phyloP scores from a whole-genome alignment of 2,329 filamentous ascomycete genomes.

The Macrophomina tecta region DNA sequence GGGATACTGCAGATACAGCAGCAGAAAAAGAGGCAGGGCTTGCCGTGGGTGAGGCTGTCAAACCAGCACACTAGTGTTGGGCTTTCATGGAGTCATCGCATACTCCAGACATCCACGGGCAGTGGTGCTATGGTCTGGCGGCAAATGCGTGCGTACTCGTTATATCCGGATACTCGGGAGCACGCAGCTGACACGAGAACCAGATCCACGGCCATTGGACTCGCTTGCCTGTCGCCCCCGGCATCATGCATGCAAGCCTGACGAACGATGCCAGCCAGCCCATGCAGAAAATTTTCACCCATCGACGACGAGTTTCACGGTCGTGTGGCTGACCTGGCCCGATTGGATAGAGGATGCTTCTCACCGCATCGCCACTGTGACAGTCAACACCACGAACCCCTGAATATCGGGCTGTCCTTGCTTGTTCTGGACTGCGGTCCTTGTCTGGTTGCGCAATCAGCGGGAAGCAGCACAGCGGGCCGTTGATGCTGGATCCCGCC shows the following conservation, averaged over 20 bases:
- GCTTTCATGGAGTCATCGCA: neutral
- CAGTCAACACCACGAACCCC: conserved; percentile 18
- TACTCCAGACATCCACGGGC: neutral
- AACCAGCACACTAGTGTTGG: neutral
- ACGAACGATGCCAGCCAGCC: conserved; percentile 17
- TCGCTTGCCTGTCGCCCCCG: conserved; percentile 10
- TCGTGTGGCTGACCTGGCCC: conserved; percentile 11
- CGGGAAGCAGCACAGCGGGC: conserved; percentile 13
- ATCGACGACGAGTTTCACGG: conserved; percentile 9
- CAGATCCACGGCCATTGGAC: conserved; percentile 6
- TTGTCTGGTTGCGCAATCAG: conserved; percentile 9
- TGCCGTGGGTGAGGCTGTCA: neutral
- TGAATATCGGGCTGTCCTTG: conserved; percentile 6
- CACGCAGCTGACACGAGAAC: neutral
- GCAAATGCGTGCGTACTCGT: neutral
- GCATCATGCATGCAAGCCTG: conserved; percentile 21
- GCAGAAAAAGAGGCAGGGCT: neutral
- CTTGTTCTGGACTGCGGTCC: conserved; percentile 2
- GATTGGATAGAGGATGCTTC: conserved; percentile 6
- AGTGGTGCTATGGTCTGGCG: neutral
- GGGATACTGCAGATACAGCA: neutral
- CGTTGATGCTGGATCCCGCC: conserved; percentile 2
- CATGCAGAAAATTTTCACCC: conserved; percentile 19
- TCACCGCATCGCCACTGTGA: conserved; percentile 17
- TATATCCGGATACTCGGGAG: conserved; percentile 12